Evolutionary conservation across 2,329 filamentous ascomycete genomes (phyloP).

Genomic region (Fusarium proliferatum): DNA sequence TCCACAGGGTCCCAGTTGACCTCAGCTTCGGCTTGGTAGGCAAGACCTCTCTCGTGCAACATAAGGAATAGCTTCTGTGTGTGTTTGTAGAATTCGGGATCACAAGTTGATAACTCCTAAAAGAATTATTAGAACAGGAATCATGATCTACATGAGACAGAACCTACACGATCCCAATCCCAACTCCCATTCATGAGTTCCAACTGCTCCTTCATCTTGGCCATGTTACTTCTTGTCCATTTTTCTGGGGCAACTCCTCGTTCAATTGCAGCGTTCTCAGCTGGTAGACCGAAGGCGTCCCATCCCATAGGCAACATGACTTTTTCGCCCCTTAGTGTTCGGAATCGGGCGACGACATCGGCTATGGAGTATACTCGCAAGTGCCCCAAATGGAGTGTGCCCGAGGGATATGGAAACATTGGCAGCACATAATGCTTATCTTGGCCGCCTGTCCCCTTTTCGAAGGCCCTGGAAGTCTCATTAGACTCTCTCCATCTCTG

Average conservation of each 20-base stretch:
- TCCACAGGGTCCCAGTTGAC: constrained; percentile 94
- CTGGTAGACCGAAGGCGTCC: constrained; percentile 92
- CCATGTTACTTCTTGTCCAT: constrained; percentile 86
- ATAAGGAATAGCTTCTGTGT: constrained; percentile 87
- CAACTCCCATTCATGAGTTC: constrained; percentile 82
- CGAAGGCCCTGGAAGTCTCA: constrained; percentile 4
- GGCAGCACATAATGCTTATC: constrained; percentile 77
- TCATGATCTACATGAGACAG: too few species aligned
- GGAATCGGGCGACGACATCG: constrained; percentile 83
- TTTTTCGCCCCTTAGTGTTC: constrained; percentile 76
- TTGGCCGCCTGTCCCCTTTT: constrained; percentile 35
- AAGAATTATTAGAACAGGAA: constrained; percentile 16
- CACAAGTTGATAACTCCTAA: constrained; percentile 86
- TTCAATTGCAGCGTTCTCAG: constrained; percentile 91
- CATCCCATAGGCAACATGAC: constrained; percentile 93
- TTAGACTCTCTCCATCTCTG: constrained; percentile 53
- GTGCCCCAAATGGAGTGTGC: constrained; percentile 86
- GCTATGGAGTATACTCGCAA: constrained; percentile 91
- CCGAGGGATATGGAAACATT: constrained; percentile 95
- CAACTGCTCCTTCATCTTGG: constrained; percentile 85
- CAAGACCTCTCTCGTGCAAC: constrained; percentile 78
- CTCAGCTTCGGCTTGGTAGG: constrained; percentile 83
- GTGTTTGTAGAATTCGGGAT: constrained; percentile 88
- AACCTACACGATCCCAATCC: constrained; percentile 82
- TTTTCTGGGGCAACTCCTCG: constrained; percentile 78